Evolutionary conservation across 352 stramenopile species (phyloP), one percentile per base, ranked within the genome.

Genomic region (Pythium angustatum): DNA sequence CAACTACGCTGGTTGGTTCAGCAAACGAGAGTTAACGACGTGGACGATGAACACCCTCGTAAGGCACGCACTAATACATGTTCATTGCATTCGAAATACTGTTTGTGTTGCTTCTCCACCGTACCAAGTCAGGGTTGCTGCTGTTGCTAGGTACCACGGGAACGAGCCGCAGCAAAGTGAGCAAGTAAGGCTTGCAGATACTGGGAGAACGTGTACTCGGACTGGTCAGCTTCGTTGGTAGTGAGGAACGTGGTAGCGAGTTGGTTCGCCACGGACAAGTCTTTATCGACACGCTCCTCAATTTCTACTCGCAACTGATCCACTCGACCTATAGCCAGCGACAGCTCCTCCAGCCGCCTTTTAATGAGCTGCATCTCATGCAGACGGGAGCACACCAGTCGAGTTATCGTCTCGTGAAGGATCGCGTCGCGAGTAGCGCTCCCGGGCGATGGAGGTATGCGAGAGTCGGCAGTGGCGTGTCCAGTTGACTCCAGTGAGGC

Each of bases 361-460:
- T 56, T 56, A 10, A 56, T 24, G 19, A 21, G 30, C 28, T 56
- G 28, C 31, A 56, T 56, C 21, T 56, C 49, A n/a, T 34, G 49
- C 17, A 56, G 49, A 15, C 49, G 49, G n/a, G 49, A 31, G 30
- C 49, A 41, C 27, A 41, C 49, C 49, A 56, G 19, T 41, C 34
- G 34, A 10, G 19, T 9, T 2, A 15, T 41, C 2, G 34, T 41
- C 11, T 41, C 34, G 19, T 15, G 34, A 15, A 41, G 34, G 19
- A 41, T 41, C 34, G 19, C 7, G 34, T 41, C 34, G 12, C 34
- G 34, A 41, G 34, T 41, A n/a, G n/a, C n/a, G n/a, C n/a, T n/a
- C n/a, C n/a, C n/a, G n/a, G n/a, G n/a, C n/a, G n/a, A n/a, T n/a
- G n/a, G n/a, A n/a, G n/a, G n/a, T n/a, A n/a, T n/a, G n/a, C n/a